phyloP scores from a whole-genome alignment of 164 flowering plant species.

The Aristolochia californica region DNA sequence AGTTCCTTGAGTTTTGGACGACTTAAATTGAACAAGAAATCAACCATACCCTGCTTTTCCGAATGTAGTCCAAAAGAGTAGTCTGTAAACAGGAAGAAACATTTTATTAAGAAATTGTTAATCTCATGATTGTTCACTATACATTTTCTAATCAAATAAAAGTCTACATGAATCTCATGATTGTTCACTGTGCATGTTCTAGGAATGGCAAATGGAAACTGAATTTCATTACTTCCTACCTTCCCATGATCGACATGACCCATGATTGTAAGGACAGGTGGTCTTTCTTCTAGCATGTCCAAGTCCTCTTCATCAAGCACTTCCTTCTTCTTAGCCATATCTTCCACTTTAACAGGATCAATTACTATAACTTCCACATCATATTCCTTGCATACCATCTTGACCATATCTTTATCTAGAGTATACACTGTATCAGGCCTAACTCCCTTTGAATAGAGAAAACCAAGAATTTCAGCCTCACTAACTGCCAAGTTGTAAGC shows the following conservation, averaged over 20 bases:
- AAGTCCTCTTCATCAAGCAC: constrained; percentile 78
- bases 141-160: no score
- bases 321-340: constrained; percentile 80
- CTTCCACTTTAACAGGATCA: constrained; percentile 58
- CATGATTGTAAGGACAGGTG: constrained; percentile 94
- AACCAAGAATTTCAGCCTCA: constrained; percentile 81
- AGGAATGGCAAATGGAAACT: background rate
- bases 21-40: constrained; percentile 6
- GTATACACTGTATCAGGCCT: constrained; percentile 71
- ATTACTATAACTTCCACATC: constrained; percentile 82
- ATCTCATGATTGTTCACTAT: no score
- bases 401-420: constrained; percentile 70
- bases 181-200: no score
- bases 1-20: background rate
- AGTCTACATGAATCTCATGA: no score
- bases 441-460: constrained; percentile 64
- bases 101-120: constrained; percentile 1
- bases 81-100: constrained; percentile 50
- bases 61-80: constrained; percentile 81
- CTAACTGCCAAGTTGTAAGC: constrained; percentile 64
- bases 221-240: constrained; percentile 22
- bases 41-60: constrained; percentile 77
- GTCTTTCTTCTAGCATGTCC: constrained; percentile 72
- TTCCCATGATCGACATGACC: constrained; percentile 99
- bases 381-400: constrained; percentile 73